Percentiles rank a stretch among this genome's conserved stretches.
phyloP scores from a whole-genome alignment of 2,329 filamentous ascomycete genomes.

The Clathrospora elynae region DNA sequence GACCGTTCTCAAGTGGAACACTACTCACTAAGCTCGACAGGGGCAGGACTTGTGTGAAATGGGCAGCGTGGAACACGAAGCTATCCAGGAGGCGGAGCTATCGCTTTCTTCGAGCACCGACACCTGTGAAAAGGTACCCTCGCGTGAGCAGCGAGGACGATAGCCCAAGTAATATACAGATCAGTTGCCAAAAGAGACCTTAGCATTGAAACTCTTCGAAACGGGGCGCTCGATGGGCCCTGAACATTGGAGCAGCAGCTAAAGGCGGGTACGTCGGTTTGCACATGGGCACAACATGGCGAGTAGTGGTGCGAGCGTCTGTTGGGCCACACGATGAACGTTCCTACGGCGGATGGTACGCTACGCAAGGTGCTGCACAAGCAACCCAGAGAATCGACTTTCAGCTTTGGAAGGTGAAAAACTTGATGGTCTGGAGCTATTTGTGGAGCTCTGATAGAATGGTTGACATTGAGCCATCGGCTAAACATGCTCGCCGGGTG shows the following conservation, averaged over 20 bases:
- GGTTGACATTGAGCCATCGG: background rate
- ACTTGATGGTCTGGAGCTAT: background rate
- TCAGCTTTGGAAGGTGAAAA: background rate
- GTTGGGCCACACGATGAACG: background rate
- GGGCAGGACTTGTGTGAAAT: conserved; percentile 8
- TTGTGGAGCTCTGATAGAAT: conserved; percentile 1
- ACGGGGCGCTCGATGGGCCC: too few species aligned
- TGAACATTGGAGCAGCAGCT: too few species aligned
- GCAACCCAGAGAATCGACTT: background rate
- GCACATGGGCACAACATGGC: conserved; percentile 5
- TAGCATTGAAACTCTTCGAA: too few species aligned
- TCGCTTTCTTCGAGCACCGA: background rate
- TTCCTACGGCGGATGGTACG: background rate
- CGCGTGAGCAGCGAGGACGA: too few species aligned
- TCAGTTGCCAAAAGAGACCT: too few species aligned
- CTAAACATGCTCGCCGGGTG: conserved; percentile 1
- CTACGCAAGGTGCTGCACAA: conserved; percentile 1
- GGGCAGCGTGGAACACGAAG: conserved; percentile 2
- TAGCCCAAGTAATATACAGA: too few species aligned
- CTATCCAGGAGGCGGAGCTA: background rate
- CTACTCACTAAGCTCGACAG: conserved; percentile 13
- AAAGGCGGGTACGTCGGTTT: conserved; percentile 2
- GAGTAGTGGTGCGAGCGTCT: background rate
- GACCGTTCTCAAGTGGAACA: conserved; percentile 20
- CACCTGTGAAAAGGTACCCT: background rate